Conservation (phyloP, 176 grass and related monocot genomes). For the Tillandsia fasciculata region DNA sequence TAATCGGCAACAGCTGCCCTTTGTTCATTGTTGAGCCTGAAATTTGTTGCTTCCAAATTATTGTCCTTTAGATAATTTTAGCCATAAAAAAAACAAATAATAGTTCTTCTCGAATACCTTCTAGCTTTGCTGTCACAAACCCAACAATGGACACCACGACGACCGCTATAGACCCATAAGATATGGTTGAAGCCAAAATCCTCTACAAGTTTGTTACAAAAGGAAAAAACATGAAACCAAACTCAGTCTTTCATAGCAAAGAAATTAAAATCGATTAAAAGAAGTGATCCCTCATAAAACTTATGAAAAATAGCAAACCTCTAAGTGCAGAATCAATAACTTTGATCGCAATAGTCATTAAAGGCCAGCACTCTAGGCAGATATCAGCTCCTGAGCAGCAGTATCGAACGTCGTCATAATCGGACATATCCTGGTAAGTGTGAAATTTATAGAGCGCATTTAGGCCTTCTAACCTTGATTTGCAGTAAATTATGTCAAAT, state of each 20-base stretch:
- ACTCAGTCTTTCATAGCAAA: not conserved
- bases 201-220: constrained; percentile 34
- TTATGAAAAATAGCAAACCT: constrained; percentile 31
- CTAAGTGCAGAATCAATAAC: constrained; percentile 77
- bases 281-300: not conserved
- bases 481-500: too few relatives aligned
- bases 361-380: constrained; percentile 82
- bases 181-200: constrained; percentile 98
- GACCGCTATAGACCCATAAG: constrained; percentile 89
- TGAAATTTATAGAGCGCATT: constrained; percentile 6
- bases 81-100: too few relatives aligned
- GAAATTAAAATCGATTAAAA: not conserved
- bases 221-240: not conserved
- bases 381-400: constrained; percentile 94
- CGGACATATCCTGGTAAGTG: constrained; percentile 71
- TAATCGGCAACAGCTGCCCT: too few relatives aligned
- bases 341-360: constrained; percentile 95
- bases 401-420: constrained; percentile 95
- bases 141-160: constrained; percentile 97
- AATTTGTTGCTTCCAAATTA: too few relatives aligned
- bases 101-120: constrained; percentile 37
- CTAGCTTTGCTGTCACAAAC: constrained; percentile 88
- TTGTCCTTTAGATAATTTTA: too few relatives aligned
- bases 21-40: too few relatives aligned
- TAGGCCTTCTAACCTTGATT: not conserved